Evolutionary conservation across 2,329 filamentous ascomycete species (phyloP), one percentile per base, ranked within the genome.

Genomic region (Stachybotrys echinatus): DNA sequence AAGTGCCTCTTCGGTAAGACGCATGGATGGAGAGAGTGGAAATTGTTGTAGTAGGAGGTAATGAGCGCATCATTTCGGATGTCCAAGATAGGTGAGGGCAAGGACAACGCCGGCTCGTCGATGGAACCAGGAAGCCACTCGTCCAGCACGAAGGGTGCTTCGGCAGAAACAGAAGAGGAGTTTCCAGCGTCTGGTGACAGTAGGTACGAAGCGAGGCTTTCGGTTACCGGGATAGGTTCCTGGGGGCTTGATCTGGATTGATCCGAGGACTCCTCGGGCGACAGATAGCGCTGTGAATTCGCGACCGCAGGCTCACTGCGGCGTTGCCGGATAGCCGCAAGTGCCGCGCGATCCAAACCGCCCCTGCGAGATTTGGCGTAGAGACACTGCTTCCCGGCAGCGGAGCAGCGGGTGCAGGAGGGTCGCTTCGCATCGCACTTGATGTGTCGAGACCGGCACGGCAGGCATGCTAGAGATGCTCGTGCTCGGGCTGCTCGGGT

Each of bases 341-440:
- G 49, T 2, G 64, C 52, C 2, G 55, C 63, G 27, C 61, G 60
- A 54, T 57, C 70, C 47, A 57, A 66, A 51, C 62, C 74, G 4
- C 76, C 77, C 47, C 77, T 67, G 27, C 76, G 70, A 12, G 75
- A 79, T 54, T 74, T 74, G 44, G 76, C 68, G 58, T 80, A 81
- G 20, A 69, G 65, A 52, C 77, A 81, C 3, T 72, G 63, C 22
- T 72, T 70, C 8, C 65, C 65, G 42, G 74, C 69, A 10, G 66
- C 61, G 22, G 57, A 55, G 55, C 77, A 81, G 48, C 76, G 65
- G 8, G 55, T 62, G 51, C 76, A 79, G 45, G 66, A 69, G 5
- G 76, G 74, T 17, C 71, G 68, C 23, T 69, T 69, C 12, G 72
- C 76, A 56, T 79, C 75, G 58, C 77, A 81, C 55, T 78, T 79